These are phyloP conservation scores for Pezicula neosporulosa DNA, from an alignment of 2,329 filamentous ascomycete species.

Conservation along the genomic window DNA sequence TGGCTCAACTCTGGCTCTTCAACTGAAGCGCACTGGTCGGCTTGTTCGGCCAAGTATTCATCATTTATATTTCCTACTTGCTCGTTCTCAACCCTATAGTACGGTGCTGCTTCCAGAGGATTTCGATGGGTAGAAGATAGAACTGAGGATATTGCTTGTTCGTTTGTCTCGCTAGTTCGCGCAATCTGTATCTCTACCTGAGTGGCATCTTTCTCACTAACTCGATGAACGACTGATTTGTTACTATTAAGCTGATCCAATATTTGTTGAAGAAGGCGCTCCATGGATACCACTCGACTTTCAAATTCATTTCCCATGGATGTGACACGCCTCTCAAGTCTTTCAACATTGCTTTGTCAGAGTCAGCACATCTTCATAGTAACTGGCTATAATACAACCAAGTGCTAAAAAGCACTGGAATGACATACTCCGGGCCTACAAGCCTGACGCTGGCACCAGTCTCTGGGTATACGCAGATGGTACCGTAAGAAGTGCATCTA, in stretches of 20 bases:
- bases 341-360: neutral
- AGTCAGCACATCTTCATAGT: no score
- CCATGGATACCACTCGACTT: neutral
- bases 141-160: no score
- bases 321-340: neutral
- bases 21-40: neutral
- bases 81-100: no score
- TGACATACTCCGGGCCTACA: neutral
- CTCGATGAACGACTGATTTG: neutral
- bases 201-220: no score
- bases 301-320: neutral
- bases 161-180: no score
- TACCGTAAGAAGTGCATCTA: constrained; percentile 23
- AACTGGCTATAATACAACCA: no score
- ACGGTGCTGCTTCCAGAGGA: no score
- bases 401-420: no score
- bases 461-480: constrained; percentile 23
- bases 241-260: neutral
- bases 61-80: no score
- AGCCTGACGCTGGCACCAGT: neutral
- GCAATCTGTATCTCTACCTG: no score
- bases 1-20: neutral
- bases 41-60: neutral
- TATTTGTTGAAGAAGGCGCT: neutral
- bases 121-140: no score